These are phyloP conservation scores for Linnemannia zychae DNA, from an alignment of 192 early-diverging fungal species.

Conservation along the genomic window DNA sequence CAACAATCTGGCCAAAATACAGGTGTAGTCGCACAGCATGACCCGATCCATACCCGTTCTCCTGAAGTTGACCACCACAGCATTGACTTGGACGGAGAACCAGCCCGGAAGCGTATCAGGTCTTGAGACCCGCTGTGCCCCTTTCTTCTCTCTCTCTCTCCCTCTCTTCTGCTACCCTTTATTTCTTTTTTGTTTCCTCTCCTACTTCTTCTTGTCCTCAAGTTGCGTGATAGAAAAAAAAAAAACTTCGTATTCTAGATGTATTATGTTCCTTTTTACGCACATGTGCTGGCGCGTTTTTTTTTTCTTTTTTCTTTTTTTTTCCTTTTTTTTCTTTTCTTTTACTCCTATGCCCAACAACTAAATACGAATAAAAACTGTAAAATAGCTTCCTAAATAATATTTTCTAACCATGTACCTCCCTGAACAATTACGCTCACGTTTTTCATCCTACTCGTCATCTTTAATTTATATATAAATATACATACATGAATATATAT, in stretches of 20 bases:
- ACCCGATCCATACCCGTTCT: not conserved
- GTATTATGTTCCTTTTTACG: not conserved
- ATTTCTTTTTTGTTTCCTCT: not conserved
- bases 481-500: not conserved
- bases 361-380: not conserved
- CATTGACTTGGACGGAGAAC: slow-evolving; percentile 19
- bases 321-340: too few species aligned
- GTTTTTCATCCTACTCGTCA: too few species aligned
- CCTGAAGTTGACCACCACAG: slow-evolving; percentile 10
- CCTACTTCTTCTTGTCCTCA: not conserved
- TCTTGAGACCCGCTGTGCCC: not conserved
- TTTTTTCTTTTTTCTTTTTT: not conserved
- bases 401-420: too few species aligned
- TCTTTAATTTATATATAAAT: not conserved
- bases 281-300: too few species aligned
- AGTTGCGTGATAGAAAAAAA: not conserved
- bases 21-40: not conserved
- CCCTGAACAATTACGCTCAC: too few species aligned
- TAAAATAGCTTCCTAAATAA: not conserved
- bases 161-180: not conserved
- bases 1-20: not conserved
- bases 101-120: slow-evolving; percentile 30
- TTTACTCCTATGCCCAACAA: not conserved
- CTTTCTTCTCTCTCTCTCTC: not conserved
- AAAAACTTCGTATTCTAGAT: not conserved